These are phyloP conservation scores for Lipomyces kockii DNA, from an alignment of 805 yeast species.

Conservation along the genomic window DNA sequence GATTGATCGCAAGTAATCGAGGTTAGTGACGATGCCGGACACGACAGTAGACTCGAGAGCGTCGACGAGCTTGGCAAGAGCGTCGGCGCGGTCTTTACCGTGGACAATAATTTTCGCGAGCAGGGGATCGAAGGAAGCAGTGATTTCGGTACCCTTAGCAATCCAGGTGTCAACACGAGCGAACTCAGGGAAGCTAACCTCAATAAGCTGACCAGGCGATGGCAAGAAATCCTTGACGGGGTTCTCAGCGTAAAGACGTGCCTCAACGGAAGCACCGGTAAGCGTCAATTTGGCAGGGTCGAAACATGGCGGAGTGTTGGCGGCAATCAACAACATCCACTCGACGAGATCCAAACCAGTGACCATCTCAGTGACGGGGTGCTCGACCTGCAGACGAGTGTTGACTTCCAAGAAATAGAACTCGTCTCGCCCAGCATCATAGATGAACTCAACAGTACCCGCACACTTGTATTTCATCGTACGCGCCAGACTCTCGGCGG, in stretches of 20 bases:
- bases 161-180: slow-evolving; percentile 98
- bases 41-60: slow-evolving; percentile 88
- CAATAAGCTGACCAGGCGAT: slow-evolving; percentile 91
- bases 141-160: slow-evolving; percentile 78
- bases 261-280: slow-evolving; percentile 94
- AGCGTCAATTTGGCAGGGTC: slow-evolving; percentile 57
- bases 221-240: slow-evolving; percentile 95
- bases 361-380: slow-evolving; percentile 93
- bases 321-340: slow-evolving; percentile 94
- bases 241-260: slow-evolving; percentile 94
- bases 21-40: slow-evolving; percentile 85
- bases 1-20: slow-evolving; percentile 85
- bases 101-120: slow-evolving; percentile 95
- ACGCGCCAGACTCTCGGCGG: slow-evolving; percentile 83
- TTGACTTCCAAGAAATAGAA: slow-evolving; percentile 95
- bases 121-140: slow-evolving; percentile 93
- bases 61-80: slow-evolving; percentile 71
- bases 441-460: slow-evolving; percentile 96
- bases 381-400: slow-evolving; percentile 96
- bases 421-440: slow-evolving; percentile 82
- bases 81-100: slow-evolving; percentile 86
- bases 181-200: slow-evolving; percentile 83
- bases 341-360: slow-evolving; percentile 95
- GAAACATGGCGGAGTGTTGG: slow-evolving; percentile 84
- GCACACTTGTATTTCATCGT: slow-evolving; percentile 92